Evolutionary conservation across 2,329 filamentous ascomycete genomes (phyloP), one percentile per base, ranked within the genome.

Genomic region (Lojkania enalia): DNA sequence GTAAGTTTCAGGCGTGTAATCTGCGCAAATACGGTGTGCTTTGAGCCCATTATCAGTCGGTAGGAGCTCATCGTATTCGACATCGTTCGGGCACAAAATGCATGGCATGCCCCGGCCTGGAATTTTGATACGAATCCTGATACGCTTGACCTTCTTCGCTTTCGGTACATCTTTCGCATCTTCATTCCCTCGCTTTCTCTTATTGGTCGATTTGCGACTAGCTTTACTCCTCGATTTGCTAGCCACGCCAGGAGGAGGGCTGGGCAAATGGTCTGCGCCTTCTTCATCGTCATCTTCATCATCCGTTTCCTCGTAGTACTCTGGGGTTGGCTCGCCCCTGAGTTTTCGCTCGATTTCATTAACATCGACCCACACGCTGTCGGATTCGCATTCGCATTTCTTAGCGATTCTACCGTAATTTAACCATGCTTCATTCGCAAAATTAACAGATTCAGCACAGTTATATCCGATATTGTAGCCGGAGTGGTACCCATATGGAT

Each of bases 391-490:
- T 63, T 97, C 86, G 71, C 94, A 99, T 69, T 94, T 95, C 72
- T 96, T 96, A 13, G 94, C 94, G 57, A 96, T 90, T 60, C 90
- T 89, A 16, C 91, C 94, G 76, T 94, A 96, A 39, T 95, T 87
- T 35, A 99, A 74, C 94, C 94, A 99, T 20, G 89, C 87, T 56
- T 96, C 91, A 6, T 95, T 85, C 4, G 92, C 94, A 69, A 99
- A 99, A 67, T 99, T 99, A 73, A 99, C 94, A 5, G 94, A 96
- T 67, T 99, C 94, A 20, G 94, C 94, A 71, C 94, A 99, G 67
- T 99, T 99, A 75, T 99, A 99, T 13, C 95, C 94, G 27, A 99
- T 76, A 60, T 99, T 99, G 70, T 95, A 99, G 3, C 94, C 94
- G 4, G 94, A 99, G 66, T 99, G 94, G 67, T 99, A 99, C 16